phyloP scores from a whole-genome alignment of 306 rosid genomes.

The Arachis stenosperma region DNA sequence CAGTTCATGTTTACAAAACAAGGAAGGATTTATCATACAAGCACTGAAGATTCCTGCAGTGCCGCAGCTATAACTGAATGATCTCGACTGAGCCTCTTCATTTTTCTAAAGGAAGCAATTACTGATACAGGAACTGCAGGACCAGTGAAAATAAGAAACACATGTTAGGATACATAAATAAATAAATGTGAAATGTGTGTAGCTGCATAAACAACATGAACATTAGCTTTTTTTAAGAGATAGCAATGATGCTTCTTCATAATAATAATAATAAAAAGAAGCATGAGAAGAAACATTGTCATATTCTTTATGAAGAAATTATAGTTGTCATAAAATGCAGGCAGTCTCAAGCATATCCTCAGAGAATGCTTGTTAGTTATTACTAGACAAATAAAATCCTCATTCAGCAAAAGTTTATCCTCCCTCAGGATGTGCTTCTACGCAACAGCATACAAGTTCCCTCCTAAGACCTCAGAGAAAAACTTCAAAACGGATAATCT shows the following conservation, averaged over 20 bases:
- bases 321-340: slow-evolving; percentile 21
- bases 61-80: slow-evolving; percentile 62
- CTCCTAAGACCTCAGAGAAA: not conserved
- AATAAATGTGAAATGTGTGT: not conserved
- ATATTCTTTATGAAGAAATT: not conserved
- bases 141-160: slow-evolving; percentile 28
- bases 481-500: slow-evolving; percentile 3
- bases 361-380: slow-evolving; percentile 3
- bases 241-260: not conserved
- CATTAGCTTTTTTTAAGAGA: slow-evolving; percentile 12
- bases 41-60: slow-evolving; percentile 76
- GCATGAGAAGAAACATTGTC: slow-evolving; percentile 1
- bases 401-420: slow-evolving; percentile 22
- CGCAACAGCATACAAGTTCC: not conserved
- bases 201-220: not conserved
- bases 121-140: slow-evolving; percentile 77
- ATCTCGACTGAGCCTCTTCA: slow-evolving; percentile 73
- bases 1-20: slow-evolving; percentile 28
- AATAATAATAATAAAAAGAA: not conserved
- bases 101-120: slow-evolving; percentile 82
- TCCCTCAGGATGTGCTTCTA: slow-evolving; percentile 15
- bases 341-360: not conserved
- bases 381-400: slow-evolving; percentile 23
- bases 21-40: slow-evolving; percentile 56
- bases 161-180: slow-evolving; percentile 11